Percentiles rank a stretch among this genome's conserved stretches.
Conservation (phyloP, 495 filamentous ascomycete species). For the Aspergillus asperescens region DNA sequence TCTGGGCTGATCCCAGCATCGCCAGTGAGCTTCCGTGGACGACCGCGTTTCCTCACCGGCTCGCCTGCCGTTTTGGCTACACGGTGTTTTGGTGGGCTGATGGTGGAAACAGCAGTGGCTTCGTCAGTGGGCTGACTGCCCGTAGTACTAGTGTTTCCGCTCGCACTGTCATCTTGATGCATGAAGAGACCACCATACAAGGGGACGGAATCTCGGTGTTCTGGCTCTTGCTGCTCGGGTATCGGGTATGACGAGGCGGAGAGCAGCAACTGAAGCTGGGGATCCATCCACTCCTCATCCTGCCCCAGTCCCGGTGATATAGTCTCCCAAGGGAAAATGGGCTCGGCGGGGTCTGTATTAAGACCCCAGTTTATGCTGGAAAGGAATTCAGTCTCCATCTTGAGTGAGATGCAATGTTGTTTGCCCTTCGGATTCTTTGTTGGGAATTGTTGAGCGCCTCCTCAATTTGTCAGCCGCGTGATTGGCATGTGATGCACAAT, state of each 20-base stretch:
- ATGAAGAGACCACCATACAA: background rate
- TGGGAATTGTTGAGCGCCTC: no score
- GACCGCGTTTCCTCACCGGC: constrained; percentile 17
- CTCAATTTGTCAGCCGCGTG: no score
- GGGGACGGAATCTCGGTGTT: background rate
- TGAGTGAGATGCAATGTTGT: no score
- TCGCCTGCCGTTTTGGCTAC: constrained; percentile 1
- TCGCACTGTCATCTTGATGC: background rate
- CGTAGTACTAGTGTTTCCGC: background rate
- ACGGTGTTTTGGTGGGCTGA: background rate
- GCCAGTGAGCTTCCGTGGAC: constrained; percentile 14
- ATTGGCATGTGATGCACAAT: no score
- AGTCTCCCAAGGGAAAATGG: background rate
- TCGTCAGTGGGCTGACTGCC: background rate
- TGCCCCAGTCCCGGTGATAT: background rate
- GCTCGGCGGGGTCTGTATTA: background rate
- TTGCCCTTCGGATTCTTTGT: no score
- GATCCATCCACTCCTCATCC: background rate
- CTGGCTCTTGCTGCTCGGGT: constrained; percentile 3
- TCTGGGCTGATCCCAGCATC: constrained; percentile 16
- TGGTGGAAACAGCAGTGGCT: background rate
- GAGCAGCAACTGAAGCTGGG: constrained; percentile 19
- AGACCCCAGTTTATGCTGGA: background rate
- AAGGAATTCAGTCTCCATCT: background rate
- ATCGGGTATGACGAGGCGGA: constrained; percentile 27